phyloP scores from a whole-genome alignment of 1,139 yeast species.

The Diutina scorzettiae region DNA sequence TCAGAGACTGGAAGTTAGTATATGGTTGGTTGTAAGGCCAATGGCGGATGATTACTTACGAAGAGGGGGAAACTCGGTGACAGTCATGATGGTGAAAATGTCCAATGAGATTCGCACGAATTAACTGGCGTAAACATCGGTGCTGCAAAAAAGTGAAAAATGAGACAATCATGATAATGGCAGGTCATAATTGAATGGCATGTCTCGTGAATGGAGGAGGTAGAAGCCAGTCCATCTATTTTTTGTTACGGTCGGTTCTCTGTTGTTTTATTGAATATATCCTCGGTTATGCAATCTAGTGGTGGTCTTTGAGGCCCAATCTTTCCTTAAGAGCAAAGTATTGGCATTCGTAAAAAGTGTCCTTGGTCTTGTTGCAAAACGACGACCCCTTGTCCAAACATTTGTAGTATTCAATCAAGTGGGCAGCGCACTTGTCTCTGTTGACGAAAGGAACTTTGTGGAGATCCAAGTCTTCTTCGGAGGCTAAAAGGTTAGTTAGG shows the following conservation, averaged over 20 bases:
- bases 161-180: background rate
- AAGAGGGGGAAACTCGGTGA: conserved; percentile 40
- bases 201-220: no score
- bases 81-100: conserved; percentile 20
- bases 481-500: conserved; percentile 16
- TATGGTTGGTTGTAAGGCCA: no score
- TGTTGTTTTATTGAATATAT: no score
- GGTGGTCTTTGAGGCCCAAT: conserved; percentile 15
- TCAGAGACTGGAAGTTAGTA: conserved; percentile 42
- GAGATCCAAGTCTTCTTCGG: conserved; percentile 32
- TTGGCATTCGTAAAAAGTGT: conserved; percentile 37
- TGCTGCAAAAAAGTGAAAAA: background rate
- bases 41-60: no score
- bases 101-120: conserved; percentile 11
- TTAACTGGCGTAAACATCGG: background rate
- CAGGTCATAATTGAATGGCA: no score
- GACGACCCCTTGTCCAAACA: conserved; percentile 37
- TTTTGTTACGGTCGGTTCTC: no score
- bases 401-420: conserved; percentile 31
- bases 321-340: conserved; percentile 33
- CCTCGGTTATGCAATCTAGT: no score
- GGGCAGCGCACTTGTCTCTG: conserved; percentile 38
- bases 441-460: conserved; percentile 33
- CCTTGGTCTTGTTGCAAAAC: conserved; percentile 30
- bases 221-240: no score